phyloP scores from a whole-genome alignment of 1,284 basidiomycete species.

The Leccinum insigne region DNA sequence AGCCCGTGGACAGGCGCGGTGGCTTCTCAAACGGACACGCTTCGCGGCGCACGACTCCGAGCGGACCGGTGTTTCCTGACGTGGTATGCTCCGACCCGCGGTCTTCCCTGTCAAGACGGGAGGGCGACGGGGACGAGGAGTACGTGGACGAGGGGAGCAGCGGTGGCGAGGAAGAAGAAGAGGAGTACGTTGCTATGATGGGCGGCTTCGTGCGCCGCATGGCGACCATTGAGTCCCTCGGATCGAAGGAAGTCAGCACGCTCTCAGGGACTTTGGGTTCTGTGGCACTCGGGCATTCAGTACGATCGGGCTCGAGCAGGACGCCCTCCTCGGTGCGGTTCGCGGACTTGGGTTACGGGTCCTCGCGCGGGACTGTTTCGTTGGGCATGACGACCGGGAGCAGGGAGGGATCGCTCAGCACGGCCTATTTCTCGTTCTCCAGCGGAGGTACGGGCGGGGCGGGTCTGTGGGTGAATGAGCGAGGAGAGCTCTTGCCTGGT shows the following conservation, averaged over 20 bases:
- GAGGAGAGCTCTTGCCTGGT: conserved; percentile 26
- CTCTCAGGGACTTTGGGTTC: conserved; percentile 23
- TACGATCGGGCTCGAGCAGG: conserved; percentile 12
- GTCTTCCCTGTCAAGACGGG: conserved; percentile 10
- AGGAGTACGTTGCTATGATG: conserved; percentile 53
- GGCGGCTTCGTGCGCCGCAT: conserved; percentile 65
- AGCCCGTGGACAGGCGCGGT: conserved; percentile 8
- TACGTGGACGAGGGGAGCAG: background rate
- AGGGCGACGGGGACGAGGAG: background rate
- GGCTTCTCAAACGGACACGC: conserved; percentile 3
- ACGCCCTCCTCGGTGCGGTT: conserved; percentile 28
- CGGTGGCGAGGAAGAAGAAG: conserved; percentile 40
- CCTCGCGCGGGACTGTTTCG: conserved; percentile 13
- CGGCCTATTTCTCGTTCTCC: conserved; percentile 30
- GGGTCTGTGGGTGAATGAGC: conserved; percentile 27
- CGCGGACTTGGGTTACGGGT: conserved; percentile 10
- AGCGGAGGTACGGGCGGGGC: conserved; percentile 18
- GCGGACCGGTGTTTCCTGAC: conserved; percentile 11
- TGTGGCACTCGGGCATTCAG: conserved; percentile 15
- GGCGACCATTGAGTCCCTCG: conserved; percentile 77
- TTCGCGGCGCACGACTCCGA: conserved; percentile 1
- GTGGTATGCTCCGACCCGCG: conserved; percentile 19
- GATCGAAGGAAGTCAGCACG: conserved; percentile 49
- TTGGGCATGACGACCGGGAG: conserved; percentile 2
- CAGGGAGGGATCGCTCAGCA: conserved; percentile 20